Evolutionary conservation across 1,284 basidiomycete species (phyloP).

Genomic region (Polyporus tsugae): DNA sequence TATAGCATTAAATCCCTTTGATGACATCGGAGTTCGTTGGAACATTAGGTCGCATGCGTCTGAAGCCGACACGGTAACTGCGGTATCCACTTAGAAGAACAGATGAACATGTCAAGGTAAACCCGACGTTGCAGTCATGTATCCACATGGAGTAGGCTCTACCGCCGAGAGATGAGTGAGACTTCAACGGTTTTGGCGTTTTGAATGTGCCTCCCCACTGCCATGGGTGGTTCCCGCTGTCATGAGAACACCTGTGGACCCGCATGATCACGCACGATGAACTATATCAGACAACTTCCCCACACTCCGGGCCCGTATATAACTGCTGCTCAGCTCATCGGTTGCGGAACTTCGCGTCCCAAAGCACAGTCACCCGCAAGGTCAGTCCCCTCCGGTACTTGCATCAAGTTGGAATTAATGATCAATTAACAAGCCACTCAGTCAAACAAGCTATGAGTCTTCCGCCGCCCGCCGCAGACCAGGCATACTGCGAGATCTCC

Average conservation of each 20-base stretch:
- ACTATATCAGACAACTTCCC: background rate
- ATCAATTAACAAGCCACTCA: background rate
- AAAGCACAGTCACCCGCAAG: background rate
- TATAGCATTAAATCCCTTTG: background rate
- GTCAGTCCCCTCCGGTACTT: background rate
- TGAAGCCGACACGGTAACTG: background rate
- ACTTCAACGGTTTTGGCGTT: background rate
- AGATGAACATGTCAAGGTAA: background rate
- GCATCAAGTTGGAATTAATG: background rate
- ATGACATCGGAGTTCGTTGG: background rate
- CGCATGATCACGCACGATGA: background rate
- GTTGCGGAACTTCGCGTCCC: background rate
- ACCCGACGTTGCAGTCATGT: background rate
- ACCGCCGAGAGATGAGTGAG: background rate
- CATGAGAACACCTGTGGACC: background rate
- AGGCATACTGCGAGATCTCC: constrained; percentile 47
- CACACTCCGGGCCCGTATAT: background rate
- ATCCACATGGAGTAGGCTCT: background rate
- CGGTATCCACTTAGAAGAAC: background rate
- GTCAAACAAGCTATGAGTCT: constrained; percentile 11
- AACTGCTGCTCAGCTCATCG: background rate
- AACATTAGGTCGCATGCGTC: background rate
- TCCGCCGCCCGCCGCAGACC: constrained; percentile 23
- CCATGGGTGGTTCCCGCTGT: background rate
- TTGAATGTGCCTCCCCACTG: background rate